Base-by-base conservation (phyloP, 2,329 filamentous ascomycete genomes). In the Alternaria solani region DNA sequence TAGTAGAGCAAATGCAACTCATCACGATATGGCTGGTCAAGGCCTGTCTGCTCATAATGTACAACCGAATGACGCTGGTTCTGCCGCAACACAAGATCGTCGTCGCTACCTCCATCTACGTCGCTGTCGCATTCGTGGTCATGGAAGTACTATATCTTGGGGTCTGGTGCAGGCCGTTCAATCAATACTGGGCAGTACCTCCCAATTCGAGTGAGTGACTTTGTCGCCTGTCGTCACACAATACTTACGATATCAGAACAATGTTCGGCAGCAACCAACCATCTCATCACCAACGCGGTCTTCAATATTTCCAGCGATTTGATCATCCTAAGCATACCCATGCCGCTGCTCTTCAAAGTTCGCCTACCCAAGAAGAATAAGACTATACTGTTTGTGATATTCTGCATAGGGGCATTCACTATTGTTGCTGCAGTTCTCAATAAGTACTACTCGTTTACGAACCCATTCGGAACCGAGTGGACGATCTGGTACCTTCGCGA, bases 401-500 rank as follows among this genome's bases (percentile, higher is more conserved):
- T 89, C 71, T 79, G 82, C 2, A 78, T 89, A 2, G 87, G 87
- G 32, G 65, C 69, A 4, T 79, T 79, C 53, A 75, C 71, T 69
- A 86, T 89, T 51, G 75, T 89, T 14, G 84, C 85, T 18, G 85
- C 86, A 11, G 81, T 85, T 6, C 77, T 89, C 16, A 89, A 88
- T 76, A 87, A 88, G 61, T 86, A 87, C 68, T 88, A 87, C 75
- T 87, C 85, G 44, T 88, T 89, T 61, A 82, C 77, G 16, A 75
- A 86, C 20, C 85, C 85, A 0, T 88, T 86, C 70, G 85, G 84
- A 3, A 78, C 79, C 14, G 75, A 84, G 38, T 89, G 87, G 80
- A 82, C 87, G 0, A 84, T 84, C 65, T 89, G 87, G 86, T 87
- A 78, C 57, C 82, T 87, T 8, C 82, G 86, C 28, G 87, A 89